A percentile compares a stretch with the other conserved stretches of the same genome.
Conservation (phyloP, 2,329 filamentous ascomycete genomes). For the Venturia carpophila region DNA sequence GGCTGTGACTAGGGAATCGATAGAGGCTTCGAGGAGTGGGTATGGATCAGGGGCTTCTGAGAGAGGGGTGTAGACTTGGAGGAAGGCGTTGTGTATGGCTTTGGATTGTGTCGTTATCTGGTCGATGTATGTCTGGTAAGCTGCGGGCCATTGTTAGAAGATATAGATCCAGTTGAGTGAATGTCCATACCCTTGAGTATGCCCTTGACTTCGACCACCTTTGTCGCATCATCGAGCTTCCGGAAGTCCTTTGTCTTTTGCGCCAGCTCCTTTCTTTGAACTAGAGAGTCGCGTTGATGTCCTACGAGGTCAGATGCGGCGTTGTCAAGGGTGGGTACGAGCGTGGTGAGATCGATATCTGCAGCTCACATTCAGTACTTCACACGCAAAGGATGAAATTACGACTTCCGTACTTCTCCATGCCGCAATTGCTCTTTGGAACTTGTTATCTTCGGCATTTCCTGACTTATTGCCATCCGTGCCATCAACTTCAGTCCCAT, state of each 20-base stretch:
- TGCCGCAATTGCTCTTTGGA: conserved; percentile 89
- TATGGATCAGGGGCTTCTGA: conserved; percentile 97
- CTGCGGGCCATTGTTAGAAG: conserved; percentile 40
- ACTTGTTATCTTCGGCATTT: conserved; percentile 72
- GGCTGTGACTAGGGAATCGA: conserved; percentile 84
- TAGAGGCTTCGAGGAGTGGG: conserved; percentile 87
- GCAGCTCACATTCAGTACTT: conserved; percentile 22
- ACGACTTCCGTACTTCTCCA: conserved; percentile 68
- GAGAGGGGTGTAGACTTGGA: conserved; percentile 85
- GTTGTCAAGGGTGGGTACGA: conserved; percentile 79
- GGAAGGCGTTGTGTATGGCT: conserved; percentile 82
- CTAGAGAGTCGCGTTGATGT: conserved; percentile 89
- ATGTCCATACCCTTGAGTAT: conserved; percentile 65
- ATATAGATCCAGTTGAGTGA: background rate
- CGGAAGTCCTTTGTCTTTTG: conserved; percentile 98
- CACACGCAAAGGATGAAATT: background rate
- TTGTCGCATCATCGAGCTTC: conserved; percentile 82
- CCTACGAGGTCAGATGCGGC: conserved; percentile 92
- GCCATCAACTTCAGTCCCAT: background rate
- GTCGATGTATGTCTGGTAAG: conserved; percentile 96
- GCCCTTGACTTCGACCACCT: conserved; percentile 80
- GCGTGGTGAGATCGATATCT: conserved; percentile 80
- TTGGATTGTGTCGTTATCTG: conserved; percentile 94
- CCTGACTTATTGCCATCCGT: background rate
- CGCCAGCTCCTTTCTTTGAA: conserved; percentile 94